phyloP scores from a whole-genome alignment of 177 flowering plant genomes.

The Vitis hybrid region DNA sequence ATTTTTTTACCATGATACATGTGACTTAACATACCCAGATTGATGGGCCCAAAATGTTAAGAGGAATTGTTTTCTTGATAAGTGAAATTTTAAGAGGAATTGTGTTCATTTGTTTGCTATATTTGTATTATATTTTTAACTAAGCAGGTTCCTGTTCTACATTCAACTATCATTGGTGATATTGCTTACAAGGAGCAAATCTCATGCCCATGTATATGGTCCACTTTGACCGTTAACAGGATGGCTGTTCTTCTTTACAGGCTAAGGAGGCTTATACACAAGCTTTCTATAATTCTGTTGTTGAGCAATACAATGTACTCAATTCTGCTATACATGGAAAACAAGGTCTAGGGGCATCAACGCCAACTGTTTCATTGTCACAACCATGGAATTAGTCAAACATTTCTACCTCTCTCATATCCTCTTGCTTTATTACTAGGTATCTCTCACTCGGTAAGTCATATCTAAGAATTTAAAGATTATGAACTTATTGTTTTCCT shows the following conservation, averaged over 20 bases:
- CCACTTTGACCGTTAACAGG: slow-evolving; percentile 9
- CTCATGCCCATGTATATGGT: too few species aligned
- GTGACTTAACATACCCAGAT: too few species aligned
- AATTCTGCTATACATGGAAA: slow-evolving; percentile 72
- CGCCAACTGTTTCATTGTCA: slow-evolving; percentile 50
- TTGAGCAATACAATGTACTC: slow-evolving; percentile 72
- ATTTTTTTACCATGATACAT: too few species aligned
- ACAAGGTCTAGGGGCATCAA: slow-evolving; percentile 74
- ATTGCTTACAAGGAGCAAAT: too few species aligned
- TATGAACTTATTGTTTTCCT: neutral
- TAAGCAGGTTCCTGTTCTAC: neutral
- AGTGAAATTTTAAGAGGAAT: too few species aligned
- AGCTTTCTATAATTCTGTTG: slow-evolving; percentile 58
- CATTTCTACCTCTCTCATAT: slow-evolving; percentile 7
- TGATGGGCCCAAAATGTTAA: too few species aligned
- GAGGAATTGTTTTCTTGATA: too few species aligned
- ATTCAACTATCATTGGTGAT: neutral
- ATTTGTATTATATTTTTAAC: neutral
- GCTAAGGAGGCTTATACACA: slow-evolving; percentile 57
- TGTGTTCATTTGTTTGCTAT: neutral
- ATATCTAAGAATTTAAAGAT: neutral
- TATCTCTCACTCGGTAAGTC: slow-evolving; percentile 1
- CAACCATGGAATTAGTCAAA: slow-evolving; percentile 75
- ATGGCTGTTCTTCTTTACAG: slow-evolving; percentile 40
- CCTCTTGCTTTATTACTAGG: slow-evolving; percentile 20